A percentile compares a stretch with the other conserved stretches of the same genome.
Conservation (phyloP, 2,329 filamentous ascomycete species). For the Aspergillaceae sp. region DNA sequence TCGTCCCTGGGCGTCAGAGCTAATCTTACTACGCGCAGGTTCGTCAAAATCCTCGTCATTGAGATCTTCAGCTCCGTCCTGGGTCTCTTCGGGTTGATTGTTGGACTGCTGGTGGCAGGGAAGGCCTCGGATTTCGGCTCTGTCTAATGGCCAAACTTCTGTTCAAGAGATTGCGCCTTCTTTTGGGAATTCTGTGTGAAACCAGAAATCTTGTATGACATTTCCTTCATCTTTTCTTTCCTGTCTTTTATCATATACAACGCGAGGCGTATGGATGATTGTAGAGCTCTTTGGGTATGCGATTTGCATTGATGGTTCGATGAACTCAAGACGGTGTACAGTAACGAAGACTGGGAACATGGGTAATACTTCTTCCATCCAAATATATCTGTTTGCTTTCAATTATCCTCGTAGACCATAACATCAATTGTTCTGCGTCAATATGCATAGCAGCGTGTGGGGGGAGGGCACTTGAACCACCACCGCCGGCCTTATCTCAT, state of each 20-base stretch:
- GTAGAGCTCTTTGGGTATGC: slow-evolving; percentile 18
- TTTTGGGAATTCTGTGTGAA: not conserved
- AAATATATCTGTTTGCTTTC: too few relatives aligned
- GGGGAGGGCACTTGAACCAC: not conserved
- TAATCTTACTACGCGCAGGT: slow-evolving; percentile 46
- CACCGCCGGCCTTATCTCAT: not conserved
- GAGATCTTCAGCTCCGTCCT: slow-evolving; percentile 99
- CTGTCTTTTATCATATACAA: slow-evolving; percentile 22
- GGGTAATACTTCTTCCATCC: not conserved
- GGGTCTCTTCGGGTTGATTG: slow-evolving; percentile 90
- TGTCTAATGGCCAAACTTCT: slow-evolving; percentile 9
- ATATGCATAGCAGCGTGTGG: too few relatives aligned
- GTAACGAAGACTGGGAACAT: slow-evolving; percentile 16
- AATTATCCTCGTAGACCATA: too few relatives aligned
- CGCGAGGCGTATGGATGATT: slow-evolving; percentile 31
- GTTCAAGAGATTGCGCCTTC: not conserved
- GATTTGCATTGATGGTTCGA: slow-evolving; percentile 13
- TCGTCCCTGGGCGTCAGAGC: not conserved
- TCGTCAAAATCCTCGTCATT: slow-evolving; percentile 97
- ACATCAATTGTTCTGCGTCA: not conserved
- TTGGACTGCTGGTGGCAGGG: slow-evolving; percentile 78
- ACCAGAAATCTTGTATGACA: not conserved
- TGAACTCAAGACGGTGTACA: slow-evolving; percentile 11
- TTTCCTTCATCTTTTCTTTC: slow-evolving; percentile 15
- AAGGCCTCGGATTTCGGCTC: slow-evolving; percentile 66